Evolutionary conservation across 768 basidiomycete species (phyloP), one percentile per base, ranked within the genome.

Genomic region (Saitozyma sp.): DNA sequence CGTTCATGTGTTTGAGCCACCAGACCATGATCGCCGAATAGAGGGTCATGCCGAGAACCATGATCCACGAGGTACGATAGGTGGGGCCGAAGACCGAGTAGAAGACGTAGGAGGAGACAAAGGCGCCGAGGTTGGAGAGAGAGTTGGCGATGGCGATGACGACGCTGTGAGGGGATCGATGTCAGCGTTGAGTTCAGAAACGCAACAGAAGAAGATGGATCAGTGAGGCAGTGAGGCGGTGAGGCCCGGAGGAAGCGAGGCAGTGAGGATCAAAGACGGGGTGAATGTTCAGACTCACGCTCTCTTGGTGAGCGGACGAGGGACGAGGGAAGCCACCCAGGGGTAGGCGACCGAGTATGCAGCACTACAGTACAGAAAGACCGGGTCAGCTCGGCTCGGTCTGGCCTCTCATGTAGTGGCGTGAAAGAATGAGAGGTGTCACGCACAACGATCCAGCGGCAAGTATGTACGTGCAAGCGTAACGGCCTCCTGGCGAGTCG

Each of bases 21-120:
- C 38, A 39, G 16, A 56, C 55, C 55, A 56, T 41, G 9, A 13
- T 8, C 8, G 53, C 53, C 5, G n/a, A 17, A 45, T 17, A 56
- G 43, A 38, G 38, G 55, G 55, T 56, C 16, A 56, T 41, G 43
- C 39, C 55, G 17, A 45, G 41, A 3, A 43, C 41, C n/a, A 56
- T 56, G 17, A 19, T 11, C 55, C 42, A 56, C 9, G 55, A 56
- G 16, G 41, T 17, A 17, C 41, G 14, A 19, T 45, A 56, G 20
- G 37, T 19, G 8, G 55, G 55, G 7, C 55, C 40, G 19, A 17
- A 46, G 13, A 46, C 41, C 8, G 55, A 16, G 43, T 41, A 41
- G 41, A n/a, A 42, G 38, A 56, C 55, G 55, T 45, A 56, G 19
- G 16, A 14, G 14, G 55, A 41, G 43, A 56, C 9, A 29, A 56